A percentile compares a stretch with the other conserved stretches of the same genome.
Evolutionary conservation across 805 yeast species (phyloP).

Genomic region (Yarrowia sp.): DNA sequence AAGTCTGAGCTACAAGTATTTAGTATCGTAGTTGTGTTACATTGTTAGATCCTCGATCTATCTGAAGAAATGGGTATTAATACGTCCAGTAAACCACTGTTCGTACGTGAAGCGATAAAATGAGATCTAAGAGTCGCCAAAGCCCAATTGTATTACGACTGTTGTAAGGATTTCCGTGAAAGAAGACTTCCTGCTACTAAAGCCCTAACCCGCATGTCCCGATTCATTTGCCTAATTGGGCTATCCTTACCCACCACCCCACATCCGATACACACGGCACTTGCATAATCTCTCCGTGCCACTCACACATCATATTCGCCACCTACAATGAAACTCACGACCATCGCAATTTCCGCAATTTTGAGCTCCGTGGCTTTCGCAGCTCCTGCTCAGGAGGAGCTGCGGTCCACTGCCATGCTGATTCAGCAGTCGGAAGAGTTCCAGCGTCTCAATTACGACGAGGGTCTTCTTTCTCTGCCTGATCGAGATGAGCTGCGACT

Average conservation of each 20-base stretch:
- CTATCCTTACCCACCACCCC: constrained; percentile 19
- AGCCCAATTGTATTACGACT: too few species aligned
- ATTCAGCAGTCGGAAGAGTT: constrained; percentile 37
- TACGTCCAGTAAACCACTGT: too few species aligned
- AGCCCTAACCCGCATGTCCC: not conserved
- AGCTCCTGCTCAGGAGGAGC: constrained; percentile 21
- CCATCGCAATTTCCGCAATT: constrained; percentile 16
- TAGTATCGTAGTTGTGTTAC: too few species aligned
- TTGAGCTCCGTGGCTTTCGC: constrained; percentile 21
- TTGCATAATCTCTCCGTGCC: constrained; percentile 8
- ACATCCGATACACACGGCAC: constrained; percentile 28
- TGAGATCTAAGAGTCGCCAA: too few species aligned
- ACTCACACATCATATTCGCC: constrained; percentile 15
- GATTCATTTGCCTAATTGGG: not conserved
- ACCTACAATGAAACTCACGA: constrained; percentile 19
- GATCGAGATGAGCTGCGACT: constrained; percentile 40
- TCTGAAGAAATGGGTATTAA: too few species aligned
- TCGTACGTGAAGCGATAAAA: too few species aligned
- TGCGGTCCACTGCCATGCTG: constrained; percentile 18
- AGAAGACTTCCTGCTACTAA: too few species aligned
- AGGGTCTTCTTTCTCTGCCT: constrained; percentile 30
- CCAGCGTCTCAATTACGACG: constrained; percentile 35
- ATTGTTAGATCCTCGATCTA: too few species aligned
- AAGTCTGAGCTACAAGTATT: too few species aligned
- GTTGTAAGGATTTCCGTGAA: too few species aligned